Percentiles rank a stretch among this genome's conserved stretches.
Evolutionary conservation across 306 rosid species (phyloP).

Genomic region (Castanea mollissima): DNA sequence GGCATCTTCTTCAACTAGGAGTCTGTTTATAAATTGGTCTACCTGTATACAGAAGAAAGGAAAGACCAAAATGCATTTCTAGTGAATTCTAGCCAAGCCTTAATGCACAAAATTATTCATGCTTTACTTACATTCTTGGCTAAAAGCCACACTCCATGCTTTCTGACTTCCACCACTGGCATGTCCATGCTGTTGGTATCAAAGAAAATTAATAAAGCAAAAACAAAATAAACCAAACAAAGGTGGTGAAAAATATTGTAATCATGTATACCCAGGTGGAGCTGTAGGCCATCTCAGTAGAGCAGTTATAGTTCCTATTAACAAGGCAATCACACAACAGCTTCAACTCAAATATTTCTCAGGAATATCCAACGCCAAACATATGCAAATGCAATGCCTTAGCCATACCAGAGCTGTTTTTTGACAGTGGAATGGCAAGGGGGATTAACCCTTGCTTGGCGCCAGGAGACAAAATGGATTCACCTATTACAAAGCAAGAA

Average conservation of each 20-base stretch:
- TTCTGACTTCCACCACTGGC: slow-evolving; percentile 90
- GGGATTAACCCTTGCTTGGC: slow-evolving; percentile 79
- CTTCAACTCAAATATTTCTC: slow-evolving; percentile 12
- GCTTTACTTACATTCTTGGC: slow-evolving; percentile 73
- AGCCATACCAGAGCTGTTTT: slow-evolving; percentile 60
- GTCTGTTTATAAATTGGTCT: slow-evolving; percentile 84
- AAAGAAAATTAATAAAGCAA: slow-evolving; percentile 26
- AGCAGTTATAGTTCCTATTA: slow-evolving; percentile 72
- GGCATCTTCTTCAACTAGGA: slow-evolving; percentile 87
- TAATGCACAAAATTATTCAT: slow-evolving; percentile 2
- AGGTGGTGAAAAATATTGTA: background rate
- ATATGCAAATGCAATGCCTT: background rate
- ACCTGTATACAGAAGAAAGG: slow-evolving; percentile 46
- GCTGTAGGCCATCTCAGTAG: slow-evolving; percentile 94
- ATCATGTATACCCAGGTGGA: slow-evolving; percentile 69
- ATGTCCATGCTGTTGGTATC: slow-evolving; percentile 69
- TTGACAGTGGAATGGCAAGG: slow-evolving; percentile 73
- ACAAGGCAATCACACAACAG: slow-evolving; percentile 21
- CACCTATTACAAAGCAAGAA: slow-evolving; percentile 55
- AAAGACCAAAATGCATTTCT: slow-evolving; percentile 11
- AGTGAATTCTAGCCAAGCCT: background rate
- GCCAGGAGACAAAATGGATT: slow-evolving; percentile 76
- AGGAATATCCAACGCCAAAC: background rate
- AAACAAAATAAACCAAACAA: slow-evolving; percentile 1
- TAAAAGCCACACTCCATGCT: slow-evolving; percentile 90